Percentiles rank a stretch among this genome's conserved stretches.
phyloP scores from a whole-genome alignment of 306 rosid genomes.

The Mucuna pruriens region DNA sequence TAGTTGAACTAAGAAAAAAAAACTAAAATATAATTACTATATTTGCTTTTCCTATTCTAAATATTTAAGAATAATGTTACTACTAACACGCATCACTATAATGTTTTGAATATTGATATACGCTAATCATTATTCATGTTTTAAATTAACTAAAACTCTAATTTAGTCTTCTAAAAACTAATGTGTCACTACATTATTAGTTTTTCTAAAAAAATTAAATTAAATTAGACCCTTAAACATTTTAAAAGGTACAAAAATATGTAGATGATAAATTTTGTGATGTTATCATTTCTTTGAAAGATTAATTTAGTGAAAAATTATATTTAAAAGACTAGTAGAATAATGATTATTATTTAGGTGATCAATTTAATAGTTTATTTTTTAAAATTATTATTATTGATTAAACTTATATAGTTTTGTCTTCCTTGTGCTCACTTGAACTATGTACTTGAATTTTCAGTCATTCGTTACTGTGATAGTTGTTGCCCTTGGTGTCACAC shows the following conservation, averaged over 20 bases:
- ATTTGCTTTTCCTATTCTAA: no score
- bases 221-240: neutral
- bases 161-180: neutral
- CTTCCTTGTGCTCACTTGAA: constrained; percentile 29
- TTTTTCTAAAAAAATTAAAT: no score
- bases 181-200: neutral
- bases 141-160: neutral
- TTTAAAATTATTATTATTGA: neutral
- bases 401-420: neutral
- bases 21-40: no score
- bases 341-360: neutral
- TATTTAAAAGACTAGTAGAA: neutral
- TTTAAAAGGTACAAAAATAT: neutral
- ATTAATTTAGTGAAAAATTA: neutral
- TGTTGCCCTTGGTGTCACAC: constrained; percentile 55
- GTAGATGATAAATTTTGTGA: neutral
- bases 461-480: constrained; percentile 59
- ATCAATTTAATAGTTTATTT: neutral
- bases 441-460: constrained; percentile 50
- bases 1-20: no score
- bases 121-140: neutral
- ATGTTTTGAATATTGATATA: neutral
- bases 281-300: neutral
- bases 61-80: no score
- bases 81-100: neutral